Evolutionary conservation across 1,284 basidiomycete species (phyloP).

Genomic region (Sanguinoderma infundibulare): DNA sequence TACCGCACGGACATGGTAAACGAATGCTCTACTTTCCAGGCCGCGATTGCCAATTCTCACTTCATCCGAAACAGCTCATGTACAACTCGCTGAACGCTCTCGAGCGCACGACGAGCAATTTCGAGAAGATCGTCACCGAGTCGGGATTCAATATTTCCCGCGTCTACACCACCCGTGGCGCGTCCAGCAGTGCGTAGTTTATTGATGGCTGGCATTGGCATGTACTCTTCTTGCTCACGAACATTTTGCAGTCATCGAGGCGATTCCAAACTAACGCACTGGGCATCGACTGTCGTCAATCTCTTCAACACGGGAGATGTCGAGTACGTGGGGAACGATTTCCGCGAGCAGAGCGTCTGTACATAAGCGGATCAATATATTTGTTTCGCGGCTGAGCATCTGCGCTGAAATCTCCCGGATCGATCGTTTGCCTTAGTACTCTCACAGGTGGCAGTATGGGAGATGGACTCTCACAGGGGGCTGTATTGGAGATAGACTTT

Average conservation of each 20-base stretch:
- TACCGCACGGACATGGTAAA: background rate
- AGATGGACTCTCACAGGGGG: too few species aligned
- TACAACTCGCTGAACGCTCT: background rate
- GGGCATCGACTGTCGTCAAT: background rate
- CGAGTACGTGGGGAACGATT: too few species aligned
- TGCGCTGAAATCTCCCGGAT: too few species aligned
- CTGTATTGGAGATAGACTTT: too few species aligned
- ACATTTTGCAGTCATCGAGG: background rate
- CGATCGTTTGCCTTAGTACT: too few species aligned
- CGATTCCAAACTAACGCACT: background rate
- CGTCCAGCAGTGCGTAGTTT: background rate
- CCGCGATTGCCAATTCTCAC: background rate
- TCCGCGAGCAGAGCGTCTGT: too few species aligned
- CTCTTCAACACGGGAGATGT: background rate
- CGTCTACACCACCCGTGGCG: background rate
- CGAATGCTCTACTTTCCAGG: background rate
- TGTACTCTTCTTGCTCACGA: background rate
- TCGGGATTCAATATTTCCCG: background rate
- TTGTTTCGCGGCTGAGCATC: too few species aligned
- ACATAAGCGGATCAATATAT: too few species aligned
- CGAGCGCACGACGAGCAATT: background rate
- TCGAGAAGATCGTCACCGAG: constrained; percentile 2
- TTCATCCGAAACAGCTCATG: background rate
- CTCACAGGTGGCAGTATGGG: too few species aligned
- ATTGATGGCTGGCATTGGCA: background rate